Conservation (phyloP, 2,329 filamentous ascomycete genomes). For the Salinomyces thailandicus region DNA sequence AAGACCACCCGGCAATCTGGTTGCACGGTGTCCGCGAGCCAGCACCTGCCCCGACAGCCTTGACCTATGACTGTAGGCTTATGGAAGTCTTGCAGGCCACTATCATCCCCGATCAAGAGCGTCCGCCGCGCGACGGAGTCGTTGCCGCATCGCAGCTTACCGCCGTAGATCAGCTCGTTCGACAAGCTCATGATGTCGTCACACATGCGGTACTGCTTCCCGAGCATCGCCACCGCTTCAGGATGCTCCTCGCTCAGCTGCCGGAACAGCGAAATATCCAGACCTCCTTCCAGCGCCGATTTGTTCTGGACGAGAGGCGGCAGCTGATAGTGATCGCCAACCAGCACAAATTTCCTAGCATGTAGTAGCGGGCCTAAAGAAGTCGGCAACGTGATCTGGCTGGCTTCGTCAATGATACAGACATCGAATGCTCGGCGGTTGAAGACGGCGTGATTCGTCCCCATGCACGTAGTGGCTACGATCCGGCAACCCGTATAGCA, state of each 20-base stretch:
- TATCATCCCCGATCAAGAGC: constrained; percentile 50
- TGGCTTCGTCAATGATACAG: constrained; percentile 96
- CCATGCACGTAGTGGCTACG: constrained; percentile 89
- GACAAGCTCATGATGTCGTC: constrained; percentile 92
- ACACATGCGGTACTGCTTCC: constrained; percentile 97
- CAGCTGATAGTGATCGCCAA: constrained; percentile 93
- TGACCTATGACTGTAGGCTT: constrained; percentile 4
- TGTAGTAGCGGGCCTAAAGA: constrained; percentile 89
- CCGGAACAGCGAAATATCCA: constrained; percentile 92
- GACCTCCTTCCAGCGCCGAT: constrained; percentile 69
- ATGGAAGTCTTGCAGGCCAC: constrained; percentile 28
- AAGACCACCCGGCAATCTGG: constrained; percentile 69
- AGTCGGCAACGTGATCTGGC: constrained; percentile 91
- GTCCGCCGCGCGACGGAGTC: constrained; percentile 59
- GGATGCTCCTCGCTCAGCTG: constrained; percentile 83
- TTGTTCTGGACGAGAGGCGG: constrained; percentile 91
- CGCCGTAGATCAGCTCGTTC: constrained; percentile 88
- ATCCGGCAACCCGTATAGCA: constrained; percentile 80
- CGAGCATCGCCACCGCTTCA: constrained; percentile 75
- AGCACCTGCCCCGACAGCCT: constrained; percentile 44
- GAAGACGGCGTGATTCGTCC: constrained; percentile 82
- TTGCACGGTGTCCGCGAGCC: constrained; percentile 61
- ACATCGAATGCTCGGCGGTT: constrained; percentile 87
- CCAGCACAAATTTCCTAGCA: constrained; percentile 84
- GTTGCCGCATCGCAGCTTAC: constrained; percentile 79